A percentile compares a stretch with the other conserved stretches of the same genome.
These are phyloP conservation scores for Candida ficus DNA, from an alignment of 805 yeast genomes.

Conservation along the genomic window DNA sequence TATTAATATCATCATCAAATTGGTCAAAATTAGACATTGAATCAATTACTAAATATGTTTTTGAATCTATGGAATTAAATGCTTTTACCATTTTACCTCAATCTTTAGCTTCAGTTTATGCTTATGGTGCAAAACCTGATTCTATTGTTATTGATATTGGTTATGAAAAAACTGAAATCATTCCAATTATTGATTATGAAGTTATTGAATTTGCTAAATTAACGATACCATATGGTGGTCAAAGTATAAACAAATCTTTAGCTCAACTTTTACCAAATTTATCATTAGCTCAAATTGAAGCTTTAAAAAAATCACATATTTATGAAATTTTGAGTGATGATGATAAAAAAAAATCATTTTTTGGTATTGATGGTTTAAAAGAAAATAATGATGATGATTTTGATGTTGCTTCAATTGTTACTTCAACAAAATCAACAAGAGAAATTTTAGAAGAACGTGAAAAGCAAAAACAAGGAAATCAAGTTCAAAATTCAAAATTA, in stretches of 20 bases:
- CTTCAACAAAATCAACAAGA: slow-evolving; percentile 61
- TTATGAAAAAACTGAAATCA: slow-evolving; percentile 63
- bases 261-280: slow-evolving; percentile 53
- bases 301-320: slow-evolving; percentile 66
- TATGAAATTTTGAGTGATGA: slow-evolving; percentile 76
- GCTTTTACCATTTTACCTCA: slow-evolving; percentile 68
- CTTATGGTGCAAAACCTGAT: slow-evolving; percentile 61
- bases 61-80: slow-evolving; percentile 67
- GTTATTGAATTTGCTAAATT: slow-evolving; percentile 50
- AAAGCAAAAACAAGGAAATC: slow-evolving; percentile 32
- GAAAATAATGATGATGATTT: slow-evolving; percentile 65
- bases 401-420: slow-evolving; percentile 86
- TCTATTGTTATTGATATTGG: slow-evolving; percentile 82
- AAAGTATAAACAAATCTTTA: slow-evolving; percentile 51
- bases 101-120: slow-evolving; percentile 66
- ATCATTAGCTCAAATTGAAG: slow-evolving; percentile 55
- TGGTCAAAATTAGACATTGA: slow-evolving; percentile 74
- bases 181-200: slow-evolving; percentile 75
- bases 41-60: slow-evolving; percentile 62
- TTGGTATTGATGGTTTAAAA: slow-evolving; percentile 46
- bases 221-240: slow-evolving; percentile 56
- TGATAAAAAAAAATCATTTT: slow-evolving; percentile 55
- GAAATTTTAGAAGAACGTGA: slow-evolving; percentile 67
- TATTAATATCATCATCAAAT: slow-evolving; percentile 56
- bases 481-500: slow-evolving; percentile 55